These are phyloP conservation scores for Sorghum bicolor DNA, from an alignment of 176 grass and related monocot species.

Conservation along the genomic window DNA sequence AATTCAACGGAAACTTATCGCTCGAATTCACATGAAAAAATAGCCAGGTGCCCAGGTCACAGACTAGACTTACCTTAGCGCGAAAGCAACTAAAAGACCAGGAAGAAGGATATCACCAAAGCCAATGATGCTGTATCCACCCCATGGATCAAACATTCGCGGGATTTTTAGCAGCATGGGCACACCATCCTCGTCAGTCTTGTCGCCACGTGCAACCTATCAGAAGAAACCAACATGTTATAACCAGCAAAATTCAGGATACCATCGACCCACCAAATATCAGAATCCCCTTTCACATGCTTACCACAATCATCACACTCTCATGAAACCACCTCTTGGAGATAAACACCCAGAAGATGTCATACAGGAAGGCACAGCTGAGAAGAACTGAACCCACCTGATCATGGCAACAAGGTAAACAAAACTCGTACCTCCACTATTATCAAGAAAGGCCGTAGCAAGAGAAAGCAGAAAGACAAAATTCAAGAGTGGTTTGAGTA, in stretches of 20 bases:
- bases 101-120: slow-evolving; percentile 98
- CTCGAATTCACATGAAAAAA: neutral
- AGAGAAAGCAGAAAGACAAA: neutral
- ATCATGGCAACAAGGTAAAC: slow-evolving; percentile 12
- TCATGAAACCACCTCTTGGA: slow-evolving; percentile 96
- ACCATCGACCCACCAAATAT: neutral
- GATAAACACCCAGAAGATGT: slow-evolving; percentile 97
- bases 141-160: slow-evolving; percentile 93
- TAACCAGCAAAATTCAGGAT: slow-evolving; percentile 14
- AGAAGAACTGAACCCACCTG: slow-evolving; percentile 96
- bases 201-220: slow-evolving; percentile 92
- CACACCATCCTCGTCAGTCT: slow-evolving; percentile 85
- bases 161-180: slow-evolving; percentile 98
- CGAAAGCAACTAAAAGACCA: slow-evolving; percentile 80
- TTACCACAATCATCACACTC: slow-evolving; percentile 97
- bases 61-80: slow-evolving; percentile 53
- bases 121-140: slow-evolving; percentile 92
- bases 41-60: neutral
- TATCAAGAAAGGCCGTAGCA: slow-evolving; percentile 10
- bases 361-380: slow-evolving; percentile 91
- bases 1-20: neutral
- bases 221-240: neutral
- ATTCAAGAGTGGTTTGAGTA: slow-evolving; percentile 32
- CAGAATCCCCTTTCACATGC: slow-evolving; percentile 10
- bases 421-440: neutral